Conservation (phyloP, 768 basidiomycete species). For the Pleurotus sapidus region DNA sequence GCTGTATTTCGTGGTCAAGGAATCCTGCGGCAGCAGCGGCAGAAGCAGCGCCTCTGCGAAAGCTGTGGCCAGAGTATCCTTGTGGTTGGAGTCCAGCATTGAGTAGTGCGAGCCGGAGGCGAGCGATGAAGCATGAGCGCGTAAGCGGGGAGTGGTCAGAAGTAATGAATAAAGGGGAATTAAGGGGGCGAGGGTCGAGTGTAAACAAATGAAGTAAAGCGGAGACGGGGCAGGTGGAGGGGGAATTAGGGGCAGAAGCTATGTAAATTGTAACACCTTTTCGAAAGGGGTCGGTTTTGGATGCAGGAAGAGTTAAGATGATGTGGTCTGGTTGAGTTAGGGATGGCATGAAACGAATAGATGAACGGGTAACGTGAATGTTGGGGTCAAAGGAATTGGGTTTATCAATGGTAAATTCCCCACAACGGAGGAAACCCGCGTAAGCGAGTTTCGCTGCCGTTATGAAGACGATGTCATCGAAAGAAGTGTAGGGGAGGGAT, state of each 20-base stretch:
- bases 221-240: neutral
- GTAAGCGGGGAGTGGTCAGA: neutral
- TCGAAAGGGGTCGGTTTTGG: constrained; percentile 36
- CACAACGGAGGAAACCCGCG: constrained; percentile 3
- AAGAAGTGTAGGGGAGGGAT: neutral
- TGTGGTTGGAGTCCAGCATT: neutral
- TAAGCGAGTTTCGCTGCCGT: constrained; percentile 17
- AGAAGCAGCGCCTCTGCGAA: constrained; percentile 24
- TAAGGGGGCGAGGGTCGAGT: neutral
- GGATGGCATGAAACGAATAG: too few species aligned
- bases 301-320: constrained; percentile 21
- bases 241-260: constrained; percentile 15
- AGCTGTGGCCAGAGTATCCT: constrained; percentile 25
- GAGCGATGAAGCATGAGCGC: neutral
- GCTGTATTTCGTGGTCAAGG: constrained; percentile 32
- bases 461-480: constrained; percentile 10
- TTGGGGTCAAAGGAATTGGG: too few species aligned
- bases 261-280: constrained; percentile 7
- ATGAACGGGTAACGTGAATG: too few species aligned
- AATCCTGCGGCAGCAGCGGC: constrained; percentile 26
- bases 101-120: neutral
- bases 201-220: neutral
- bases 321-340: too few species aligned
- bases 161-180: neutral
- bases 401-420: too few species aligned